phyloP scores from a whole-genome alignment of 805 yeast species.

The Lipomyces starkeyi region DNA sequence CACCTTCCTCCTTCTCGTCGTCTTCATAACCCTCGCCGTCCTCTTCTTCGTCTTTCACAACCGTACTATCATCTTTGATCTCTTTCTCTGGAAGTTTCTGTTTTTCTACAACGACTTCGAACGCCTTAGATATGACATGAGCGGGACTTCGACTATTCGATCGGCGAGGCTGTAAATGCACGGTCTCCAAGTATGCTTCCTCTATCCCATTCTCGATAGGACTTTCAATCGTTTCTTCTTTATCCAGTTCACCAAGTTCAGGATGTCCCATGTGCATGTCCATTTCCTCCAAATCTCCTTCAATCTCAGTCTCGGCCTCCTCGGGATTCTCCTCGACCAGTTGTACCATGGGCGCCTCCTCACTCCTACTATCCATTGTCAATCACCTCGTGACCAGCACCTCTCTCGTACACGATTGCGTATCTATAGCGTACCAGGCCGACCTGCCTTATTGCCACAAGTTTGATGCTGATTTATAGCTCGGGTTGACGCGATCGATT shows the following conservation, averaged over 20 bases:
- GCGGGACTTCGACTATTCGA: not conserved
- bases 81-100: not conserved
- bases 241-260: not conserved
- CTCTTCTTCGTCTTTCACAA: not conserved
- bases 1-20: conserved; percentile 30
- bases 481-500: not conserved
- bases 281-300: conserved; percentile 31
- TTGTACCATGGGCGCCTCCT: not conserved
- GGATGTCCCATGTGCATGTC: conserved; percentile 11
- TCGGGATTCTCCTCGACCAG: conserved; percentile 31
- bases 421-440: not conserved
- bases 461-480: not conserved
- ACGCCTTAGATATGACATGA: not conserved
- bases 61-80: not conserved
- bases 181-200: not conserved
- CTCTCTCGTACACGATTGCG: not conserved
- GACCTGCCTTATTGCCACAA: not conserved
- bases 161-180: not conserved
- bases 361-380: not conserved
- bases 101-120: not conserved
- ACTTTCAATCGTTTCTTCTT: conserved; percentile 1
- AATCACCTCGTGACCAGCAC: not conserved
- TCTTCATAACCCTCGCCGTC: conserved; percentile 7
- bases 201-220: not conserved
- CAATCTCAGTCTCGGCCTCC: conserved; percentile 38